Percentiles rank a stretch among this genome's conserved stretches.
Conservation (phyloP, 345 rosid species). For the Lumnitzera littorea region DNA sequence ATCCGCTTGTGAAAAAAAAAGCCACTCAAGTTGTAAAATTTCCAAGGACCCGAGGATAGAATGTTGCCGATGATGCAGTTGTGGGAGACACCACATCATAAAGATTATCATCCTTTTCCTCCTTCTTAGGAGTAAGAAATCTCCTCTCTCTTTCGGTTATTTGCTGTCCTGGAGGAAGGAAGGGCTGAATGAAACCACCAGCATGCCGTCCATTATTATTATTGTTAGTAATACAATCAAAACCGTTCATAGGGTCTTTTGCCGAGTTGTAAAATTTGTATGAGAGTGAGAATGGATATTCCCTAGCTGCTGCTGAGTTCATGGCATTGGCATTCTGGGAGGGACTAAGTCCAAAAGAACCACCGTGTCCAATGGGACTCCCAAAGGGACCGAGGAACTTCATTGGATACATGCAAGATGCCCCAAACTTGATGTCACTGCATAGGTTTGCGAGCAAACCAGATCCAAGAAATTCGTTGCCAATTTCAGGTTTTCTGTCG, state of each 20-base stretch:
- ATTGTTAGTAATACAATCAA: conserved; percentile 8
- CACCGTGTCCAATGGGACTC: conserved; percentile 16
- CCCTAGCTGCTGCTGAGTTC: conserved; percentile 23
- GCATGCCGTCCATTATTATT: conserved; percentile 10
- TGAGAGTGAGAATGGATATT: conserved; percentile 37
- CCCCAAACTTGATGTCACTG: conserved; percentile 36
- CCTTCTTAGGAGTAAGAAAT: conserved; percentile 37
- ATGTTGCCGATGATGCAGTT: conserved; percentile 21
- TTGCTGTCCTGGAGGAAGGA: conserved; percentile 22
- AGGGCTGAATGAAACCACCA: conserved; percentile 21
- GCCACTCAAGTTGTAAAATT: conserved; percentile 20
- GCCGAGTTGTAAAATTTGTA: conserved; percentile 18
- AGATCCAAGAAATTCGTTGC: conserved; percentile 25
- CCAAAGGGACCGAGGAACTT: conserved; percentile 30
- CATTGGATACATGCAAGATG: conserved; percentile 36
- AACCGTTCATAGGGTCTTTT: conserved; percentile 21
- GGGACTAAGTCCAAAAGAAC: conserved; percentile 28
- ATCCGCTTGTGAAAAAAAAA: not conserved
- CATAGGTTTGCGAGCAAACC: conserved; percentile 27
- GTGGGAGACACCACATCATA: conserved; percentile 29
- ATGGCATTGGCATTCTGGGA: conserved; percentile 19
- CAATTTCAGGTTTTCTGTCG: conserved; percentile 32
- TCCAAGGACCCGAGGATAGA: conserved; percentile 26
- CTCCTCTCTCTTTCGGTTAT: conserved; percentile 20
- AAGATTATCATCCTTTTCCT: conserved; percentile 30